Evolutionary conservation across 2,329 filamentous ascomycete species (phyloP), one percentile per base, ranked within the genome.

Genomic region (Tolypocladium amazonense): DNA sequence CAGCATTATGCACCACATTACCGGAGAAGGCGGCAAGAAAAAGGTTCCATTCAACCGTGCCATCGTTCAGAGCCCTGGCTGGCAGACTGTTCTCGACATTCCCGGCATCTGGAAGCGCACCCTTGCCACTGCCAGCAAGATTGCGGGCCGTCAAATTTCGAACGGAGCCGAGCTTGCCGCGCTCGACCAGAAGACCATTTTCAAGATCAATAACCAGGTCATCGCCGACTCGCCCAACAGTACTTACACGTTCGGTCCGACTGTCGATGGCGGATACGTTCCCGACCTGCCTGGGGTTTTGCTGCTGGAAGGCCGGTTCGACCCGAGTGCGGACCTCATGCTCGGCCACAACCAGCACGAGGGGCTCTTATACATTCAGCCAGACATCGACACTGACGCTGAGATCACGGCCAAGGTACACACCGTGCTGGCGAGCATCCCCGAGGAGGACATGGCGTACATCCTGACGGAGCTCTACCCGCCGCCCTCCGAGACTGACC

Each of bases 291-390:
- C 75, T 1, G 67, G 63, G 0, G 59, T 62, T 14, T 69, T 72
- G 27, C 63, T 76, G 3, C 61, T 66, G 20, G 45, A 62, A 8
- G 66, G 68, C 7, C 65, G 64, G 27, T 67, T 75, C 15, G 71
- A 75, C 59, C 6, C 60, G 43, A 62, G n/a, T 7, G 58, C 62
- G 3, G 58, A 63, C 4, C 58, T 65, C 3, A 61, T 69, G 25
- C 60, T 66, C 14, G 64, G 66, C 5, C 64, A 80, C 66, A 79
- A 79, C 60, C 78, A 79, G 3, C 76, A 83, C 63, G 81, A 84
- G 71, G 80, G 76, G 4, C 65, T 71, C 11, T 60, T 62, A 1
- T 82, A 82, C 62, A 74, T 74, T 3, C 75, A 76, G 0, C 73
- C 75, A 41, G 73, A 74, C 50, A 77, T 82, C 47, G 70, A 66